A percentile compares a stretch with the other conserved stretches of the same genome.
phyloP scores from a whole-genome alignment of 768 basidiomycete species.

The Pulveroboletus sp. region DNA sequence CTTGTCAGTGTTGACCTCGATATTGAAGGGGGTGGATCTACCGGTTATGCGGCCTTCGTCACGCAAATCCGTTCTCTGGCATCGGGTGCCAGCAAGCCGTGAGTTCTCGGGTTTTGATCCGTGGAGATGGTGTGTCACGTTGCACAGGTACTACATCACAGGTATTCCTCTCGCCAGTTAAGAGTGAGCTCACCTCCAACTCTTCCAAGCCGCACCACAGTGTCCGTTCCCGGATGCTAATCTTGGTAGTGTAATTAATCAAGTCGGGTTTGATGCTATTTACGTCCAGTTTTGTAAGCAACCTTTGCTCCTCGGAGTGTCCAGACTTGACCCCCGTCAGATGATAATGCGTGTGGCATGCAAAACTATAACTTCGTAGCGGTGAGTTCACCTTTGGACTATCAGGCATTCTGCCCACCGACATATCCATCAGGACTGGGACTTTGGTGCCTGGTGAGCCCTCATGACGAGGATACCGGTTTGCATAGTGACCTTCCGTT shows the following conservation, averaged over 20 bases:
- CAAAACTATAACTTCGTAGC: conserved; percentile 49
- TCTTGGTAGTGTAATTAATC: conserved; percentile 54
- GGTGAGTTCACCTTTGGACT: conserved; percentile 33
- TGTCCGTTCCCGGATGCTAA: conserved; percentile 68
- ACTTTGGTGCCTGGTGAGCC: conserved; percentile 32
- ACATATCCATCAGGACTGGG: conserved; percentile 40
- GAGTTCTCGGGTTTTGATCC: not conserved
- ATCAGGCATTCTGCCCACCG: not conserved
- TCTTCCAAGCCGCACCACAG: conserved; percentile 27
- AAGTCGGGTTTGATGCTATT: conserved; percentile 63
- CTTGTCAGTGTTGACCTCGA: conserved; percentile 59
- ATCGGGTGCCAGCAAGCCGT: conserved; percentile 22
- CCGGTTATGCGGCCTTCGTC: conserved; percentile 45
- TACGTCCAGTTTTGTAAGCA: conserved; percentile 61
- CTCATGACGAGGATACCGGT: not conserved
- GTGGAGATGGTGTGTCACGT: conserved; percentile 1
- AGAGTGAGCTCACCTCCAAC: not conserved
- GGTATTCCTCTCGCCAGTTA: conserved; percentile 21
- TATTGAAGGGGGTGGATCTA: conserved; percentile 61
- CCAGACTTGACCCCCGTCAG: conserved; percentile 16
- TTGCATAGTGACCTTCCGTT: conserved; percentile 8
- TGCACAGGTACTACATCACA: conserved; percentile 56
- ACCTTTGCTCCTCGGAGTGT: not conserved
- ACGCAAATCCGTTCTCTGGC: conserved; percentile 25
- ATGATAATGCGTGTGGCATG: conserved; percentile 42